Conservation (phyloP, 2,329 filamentous ascomycete genomes). For the Geoglossum cookeanum region DNA sequence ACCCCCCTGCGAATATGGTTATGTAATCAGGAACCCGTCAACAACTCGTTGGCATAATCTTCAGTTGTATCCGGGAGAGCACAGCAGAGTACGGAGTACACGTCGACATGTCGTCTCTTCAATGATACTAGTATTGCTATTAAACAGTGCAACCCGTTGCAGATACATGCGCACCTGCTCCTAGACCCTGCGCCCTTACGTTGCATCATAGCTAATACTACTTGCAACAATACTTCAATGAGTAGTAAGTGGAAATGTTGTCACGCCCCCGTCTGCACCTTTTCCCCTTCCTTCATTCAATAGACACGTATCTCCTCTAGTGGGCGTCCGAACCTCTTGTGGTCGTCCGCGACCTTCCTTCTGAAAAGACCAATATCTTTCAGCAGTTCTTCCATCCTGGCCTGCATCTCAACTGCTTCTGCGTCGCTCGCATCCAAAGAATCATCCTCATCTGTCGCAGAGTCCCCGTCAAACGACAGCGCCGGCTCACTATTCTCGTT, state of each 20-base stretch:
- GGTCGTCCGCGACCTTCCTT: slow-evolving; percentile 71
- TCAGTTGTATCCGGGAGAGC: neutral
- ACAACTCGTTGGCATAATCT: neutral
- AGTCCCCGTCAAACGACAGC: slow-evolving; percentile 18
- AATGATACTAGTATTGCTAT: no score
- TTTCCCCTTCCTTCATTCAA: slow-evolving; percentile 5
- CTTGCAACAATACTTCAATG: neutral
- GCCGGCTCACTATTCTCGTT: slow-evolving; percentile 10
- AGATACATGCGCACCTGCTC: neutral
- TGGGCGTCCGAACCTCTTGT: slow-evolving; percentile 41
- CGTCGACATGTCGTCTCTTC: no score
- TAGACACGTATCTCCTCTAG: slow-evolving; percentile 26
- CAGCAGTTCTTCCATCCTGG: slow-evolving; percentile 69
- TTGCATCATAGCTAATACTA: neutral
- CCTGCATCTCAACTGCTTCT: slow-evolving; percentile 47
- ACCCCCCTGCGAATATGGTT: no score
- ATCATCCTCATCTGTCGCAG: slow-evolving; percentile 14
- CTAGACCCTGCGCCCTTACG: neutral
- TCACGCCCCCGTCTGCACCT: neutral
- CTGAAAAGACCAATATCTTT: slow-evolving; percentile 64
- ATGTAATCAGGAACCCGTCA: no score
- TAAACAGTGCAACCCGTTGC: neutral
- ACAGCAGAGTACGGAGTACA: no score
- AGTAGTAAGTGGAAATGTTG: neutral
- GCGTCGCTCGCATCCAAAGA: slow-evolving; percentile 19